Conservation (phyloP, 1,139 yeast genomes). For the Williopsis jadinii region DNA sequence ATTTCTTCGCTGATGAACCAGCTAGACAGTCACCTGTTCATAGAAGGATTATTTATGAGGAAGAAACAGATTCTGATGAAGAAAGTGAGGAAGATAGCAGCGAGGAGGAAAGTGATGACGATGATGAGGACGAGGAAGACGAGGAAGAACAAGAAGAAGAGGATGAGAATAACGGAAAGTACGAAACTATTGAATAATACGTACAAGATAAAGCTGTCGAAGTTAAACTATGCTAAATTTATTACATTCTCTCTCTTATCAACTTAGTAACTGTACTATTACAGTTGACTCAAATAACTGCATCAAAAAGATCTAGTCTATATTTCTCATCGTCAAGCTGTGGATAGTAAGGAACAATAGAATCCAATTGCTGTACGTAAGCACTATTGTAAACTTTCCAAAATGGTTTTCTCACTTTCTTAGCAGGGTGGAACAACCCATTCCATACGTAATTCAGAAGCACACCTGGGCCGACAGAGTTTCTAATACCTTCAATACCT, state of each 20-base stretch:
- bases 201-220: too few species aligned
- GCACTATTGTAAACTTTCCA: conserved; percentile 81
- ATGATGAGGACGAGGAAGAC: conserved; percentile 7
- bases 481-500: conserved; percentile 68
- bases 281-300: conserved; percentile 8
- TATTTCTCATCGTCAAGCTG: conserved; percentile 33
- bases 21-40: conserved; percentile 14
- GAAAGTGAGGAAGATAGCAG: conserved; percentile 24
- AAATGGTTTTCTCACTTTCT: conserved; percentile 75
- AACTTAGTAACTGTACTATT: too few species aligned
- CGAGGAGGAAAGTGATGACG: conserved; percentile 7
- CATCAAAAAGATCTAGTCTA: conserved; percentile 35
- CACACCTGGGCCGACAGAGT: conserved; percentile 70
- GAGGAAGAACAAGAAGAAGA: background rate
- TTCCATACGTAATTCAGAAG: conserved; percentile 75
- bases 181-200: too few species aligned
- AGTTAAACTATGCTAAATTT: too few species aligned
- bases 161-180: too few species aligned
- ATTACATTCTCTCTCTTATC: too few species aligned
- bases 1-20: conserved; percentile 64
- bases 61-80: conserved; percentile 20
- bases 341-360: conserved; percentile 83
- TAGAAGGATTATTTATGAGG: conserved; percentile 26
- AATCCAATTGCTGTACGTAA: conserved; percentile 67
- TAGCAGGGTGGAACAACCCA: conserved; percentile 91